These are phyloP conservation scores for Gossypium bickii DNA, from an alignment of 345 rosid genomes.

Conservation along the genomic window DNA sequence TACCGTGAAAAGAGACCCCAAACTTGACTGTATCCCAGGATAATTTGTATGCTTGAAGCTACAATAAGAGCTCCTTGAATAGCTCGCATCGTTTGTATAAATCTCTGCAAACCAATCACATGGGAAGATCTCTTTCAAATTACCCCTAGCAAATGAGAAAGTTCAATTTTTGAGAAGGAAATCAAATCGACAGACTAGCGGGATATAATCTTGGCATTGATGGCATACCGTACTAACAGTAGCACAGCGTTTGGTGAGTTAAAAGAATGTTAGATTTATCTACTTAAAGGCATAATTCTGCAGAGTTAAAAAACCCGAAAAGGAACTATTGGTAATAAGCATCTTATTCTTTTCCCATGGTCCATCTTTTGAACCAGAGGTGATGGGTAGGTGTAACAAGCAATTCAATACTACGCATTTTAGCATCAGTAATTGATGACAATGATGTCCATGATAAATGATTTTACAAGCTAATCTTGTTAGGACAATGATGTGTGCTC, in stretches of 20 bases:
- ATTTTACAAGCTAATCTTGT: neutral
- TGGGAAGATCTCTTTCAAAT: constrained; percentile 43
- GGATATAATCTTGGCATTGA: constrained; percentile 10
- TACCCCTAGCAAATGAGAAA: constrained; percentile 36
- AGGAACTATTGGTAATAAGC: no score
- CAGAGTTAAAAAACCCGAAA: neutral
- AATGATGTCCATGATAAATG: neutral
- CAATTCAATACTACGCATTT: neutral
- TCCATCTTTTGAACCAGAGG: neutral
- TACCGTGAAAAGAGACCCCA: constrained; percentile 93
- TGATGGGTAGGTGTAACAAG: neutral
- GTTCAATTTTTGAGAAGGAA: constrained; percentile 18
- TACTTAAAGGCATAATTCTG: neutral
- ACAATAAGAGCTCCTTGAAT: constrained; percentile 90
- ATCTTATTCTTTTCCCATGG: neutral
- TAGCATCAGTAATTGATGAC: neutral
- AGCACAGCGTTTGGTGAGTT: neutral
- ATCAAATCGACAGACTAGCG: neutral
- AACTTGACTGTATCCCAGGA: constrained; percentile 81
- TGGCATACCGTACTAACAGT: neutral
- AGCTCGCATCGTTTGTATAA: constrained; percentile 83
- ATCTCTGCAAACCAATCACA: constrained; percentile 70
- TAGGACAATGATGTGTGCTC: neutral
- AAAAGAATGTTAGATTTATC: neutral
- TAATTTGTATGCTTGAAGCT: constrained; percentile 85